Evolutionary conservation across 495 filamentous ascomycete species (phyloP).

Genomic region (Stereocaulon alpinum): DNA sequence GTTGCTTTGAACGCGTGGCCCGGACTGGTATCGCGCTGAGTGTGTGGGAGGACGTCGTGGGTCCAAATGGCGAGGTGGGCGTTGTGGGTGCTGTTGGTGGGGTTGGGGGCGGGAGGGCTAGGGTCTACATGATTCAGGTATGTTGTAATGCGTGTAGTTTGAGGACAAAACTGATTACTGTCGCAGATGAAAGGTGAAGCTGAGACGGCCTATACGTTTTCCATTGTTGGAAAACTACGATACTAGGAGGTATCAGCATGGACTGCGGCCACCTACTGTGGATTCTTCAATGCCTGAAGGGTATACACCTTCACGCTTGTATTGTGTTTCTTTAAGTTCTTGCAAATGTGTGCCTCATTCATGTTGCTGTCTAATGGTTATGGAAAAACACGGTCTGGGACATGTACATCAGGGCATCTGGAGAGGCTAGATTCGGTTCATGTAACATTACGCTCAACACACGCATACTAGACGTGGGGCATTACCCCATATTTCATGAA

Average conservation of each 20-base stretch:
- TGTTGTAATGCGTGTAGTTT: constrained; percentile 4
- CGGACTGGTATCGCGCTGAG: constrained; percentile 76
- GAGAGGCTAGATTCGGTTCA: neutral
- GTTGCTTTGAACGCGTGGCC: constrained; percentile 74
- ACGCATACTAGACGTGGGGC: no score
- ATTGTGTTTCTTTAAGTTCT: no score
- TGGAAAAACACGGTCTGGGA: neutral
- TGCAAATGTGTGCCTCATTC: no score
- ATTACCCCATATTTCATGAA: no score
- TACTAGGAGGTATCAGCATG: constrained; percentile 31
- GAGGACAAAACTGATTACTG: neutral
- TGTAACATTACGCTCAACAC: no score
- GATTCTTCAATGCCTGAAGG: no score
- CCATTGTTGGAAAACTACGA: constrained; percentile 48
- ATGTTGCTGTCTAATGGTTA: neutral
- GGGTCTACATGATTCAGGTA: constrained; percentile 73
- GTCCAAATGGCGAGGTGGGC: constrained; percentile 57
- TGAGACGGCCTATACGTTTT: constrained; percentile 51
- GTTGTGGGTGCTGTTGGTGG: constrained; percentile 58
- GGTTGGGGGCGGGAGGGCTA: constrained; percentile 54
- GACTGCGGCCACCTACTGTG: no score
- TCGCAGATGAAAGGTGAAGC: constrained; percentile 48
- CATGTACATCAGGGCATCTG: constrained; percentile 4
- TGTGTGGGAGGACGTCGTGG: constrained; percentile 72
- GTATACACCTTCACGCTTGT: no score